These are phyloP conservation scores for Jatropha podagrica DNA, from an alignment of 441 rosid species.

Conservation along the genomic window DNA sequence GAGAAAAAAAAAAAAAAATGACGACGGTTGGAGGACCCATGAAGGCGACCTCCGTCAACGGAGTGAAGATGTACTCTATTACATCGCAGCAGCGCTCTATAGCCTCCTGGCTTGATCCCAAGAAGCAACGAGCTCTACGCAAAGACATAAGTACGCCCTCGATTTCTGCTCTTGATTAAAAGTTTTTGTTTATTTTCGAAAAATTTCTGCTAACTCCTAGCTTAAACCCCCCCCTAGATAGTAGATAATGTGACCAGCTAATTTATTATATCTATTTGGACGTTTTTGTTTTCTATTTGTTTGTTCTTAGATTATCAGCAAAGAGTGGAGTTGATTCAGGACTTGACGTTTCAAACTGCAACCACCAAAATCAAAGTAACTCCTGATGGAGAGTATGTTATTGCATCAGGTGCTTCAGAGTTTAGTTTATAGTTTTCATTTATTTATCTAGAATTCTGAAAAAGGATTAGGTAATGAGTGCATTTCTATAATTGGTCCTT, in stretches of 20 bases:
- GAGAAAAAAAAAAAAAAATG: slow-evolving; percentile 33
- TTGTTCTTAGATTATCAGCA: slow-evolving; percentile 37
- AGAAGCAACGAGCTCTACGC: slow-evolving; percentile 79
- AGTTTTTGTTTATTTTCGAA: neutral
- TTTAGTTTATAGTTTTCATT: slow-evolving; percentile 4
- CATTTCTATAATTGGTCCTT: neutral
- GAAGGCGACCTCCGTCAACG: slow-evolving; percentile 79
- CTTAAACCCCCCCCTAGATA: neutral
- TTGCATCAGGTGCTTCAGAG: slow-evolving; percentile 62
- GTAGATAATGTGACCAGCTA: neutral
- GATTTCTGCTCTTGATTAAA: neutral
- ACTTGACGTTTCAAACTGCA: slow-evolving; percentile 81
- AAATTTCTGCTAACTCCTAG: neutral
- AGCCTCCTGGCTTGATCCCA: slow-evolving; percentile 68
- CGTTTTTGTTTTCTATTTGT: neutral
- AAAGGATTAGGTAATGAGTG: neutral
- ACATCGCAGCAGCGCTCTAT: slow-evolving; percentile 59
- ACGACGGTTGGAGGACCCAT: slow-evolving; percentile 56
- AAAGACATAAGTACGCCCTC: slow-evolving; percentile 50
- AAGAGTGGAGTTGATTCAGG: slow-evolving; percentile 62
- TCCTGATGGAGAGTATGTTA: slow-evolving; percentile 79
- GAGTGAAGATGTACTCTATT: slow-evolving; percentile 69
- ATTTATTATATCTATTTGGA: neutral
- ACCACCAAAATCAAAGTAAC: slow-evolving; percentile 69
- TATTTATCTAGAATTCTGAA: neutral